These are phyloP conservation scores for Daedalea quercina DNA, from an alignment of 768 basidiomycete species.

Conservation along the genomic window DNA sequence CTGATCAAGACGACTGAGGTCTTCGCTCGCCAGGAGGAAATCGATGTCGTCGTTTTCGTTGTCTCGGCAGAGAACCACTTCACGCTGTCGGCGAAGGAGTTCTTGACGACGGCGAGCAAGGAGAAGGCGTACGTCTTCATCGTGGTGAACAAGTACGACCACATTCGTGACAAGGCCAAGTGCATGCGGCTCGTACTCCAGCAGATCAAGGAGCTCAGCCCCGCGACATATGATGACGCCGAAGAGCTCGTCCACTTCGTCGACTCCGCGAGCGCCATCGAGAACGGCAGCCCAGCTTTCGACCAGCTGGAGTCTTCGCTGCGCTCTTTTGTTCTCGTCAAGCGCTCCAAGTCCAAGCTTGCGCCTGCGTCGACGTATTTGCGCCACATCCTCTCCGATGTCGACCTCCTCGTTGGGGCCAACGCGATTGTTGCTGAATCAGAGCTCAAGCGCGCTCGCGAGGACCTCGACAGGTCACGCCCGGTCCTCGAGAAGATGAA, in stretches of 20 bases:
- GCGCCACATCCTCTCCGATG: slow-evolving; percentile 80
- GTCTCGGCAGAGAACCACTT: slow-evolving; percentile 99
- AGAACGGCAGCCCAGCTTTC: slow-evolving; percentile 64
- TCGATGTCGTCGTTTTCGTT: slow-evolving; percentile 97
- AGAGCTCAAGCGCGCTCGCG: slow-evolving; percentile 67
- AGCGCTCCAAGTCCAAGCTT: slow-evolving; percentile 94
- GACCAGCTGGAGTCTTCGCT: slow-evolving; percentile 85
- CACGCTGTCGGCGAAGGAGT: slow-evolving; percentile 91
- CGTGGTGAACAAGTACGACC: slow-evolving; percentile 97
- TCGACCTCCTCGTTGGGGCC: slow-evolving; percentile 79
- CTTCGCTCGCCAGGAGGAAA: slow-evolving; percentile 94
- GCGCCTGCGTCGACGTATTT: slow-evolving; percentile 91
- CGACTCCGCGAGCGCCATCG: slow-evolving; percentile 75
- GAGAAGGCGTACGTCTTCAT: slow-evolving; percentile 99
- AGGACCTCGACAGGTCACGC: slow-evolving; percentile 58
- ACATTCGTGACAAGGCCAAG: slow-evolving; percentile 92
- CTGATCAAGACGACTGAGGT: slow-evolving; percentile 90
- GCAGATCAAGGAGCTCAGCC: slow-evolving; percentile 89
- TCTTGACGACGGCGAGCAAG: slow-evolving; percentile 85
- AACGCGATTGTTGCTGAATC: slow-evolving; percentile 82
- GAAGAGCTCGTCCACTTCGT: slow-evolving; percentile 97
- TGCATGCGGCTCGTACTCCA: slow-evolving; percentile 85
- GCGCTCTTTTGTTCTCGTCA: slow-evolving; percentile 91
- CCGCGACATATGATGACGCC: slow-evolving; percentile 86
- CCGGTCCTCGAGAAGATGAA: slow-evolving; percentile 90